These are phyloP conservation scores for Aspergillus brasiliensis DNA, from an alignment of 2,329 filamentous ascomycete genomes.

Conservation along the genomic window DNA sequence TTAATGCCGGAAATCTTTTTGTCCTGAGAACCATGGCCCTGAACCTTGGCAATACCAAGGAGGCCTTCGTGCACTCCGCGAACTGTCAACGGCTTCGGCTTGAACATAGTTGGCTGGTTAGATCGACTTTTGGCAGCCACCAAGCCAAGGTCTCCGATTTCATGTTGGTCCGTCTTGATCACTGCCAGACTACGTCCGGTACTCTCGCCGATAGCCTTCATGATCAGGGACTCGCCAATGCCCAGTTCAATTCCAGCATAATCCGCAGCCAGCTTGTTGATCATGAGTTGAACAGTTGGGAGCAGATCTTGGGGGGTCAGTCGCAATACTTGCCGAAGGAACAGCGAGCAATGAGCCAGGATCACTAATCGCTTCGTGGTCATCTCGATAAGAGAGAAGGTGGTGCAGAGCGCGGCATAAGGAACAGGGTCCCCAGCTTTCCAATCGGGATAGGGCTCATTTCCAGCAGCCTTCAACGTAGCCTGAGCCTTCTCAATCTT, in stretches of 20 bases:
- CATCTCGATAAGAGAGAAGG: conserved; percentile 92
- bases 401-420: conserved; percentile 90
- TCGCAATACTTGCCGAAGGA: conserved; percentile 90
- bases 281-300: conserved; percentile 89
- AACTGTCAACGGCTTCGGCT: conserved; percentile 87
- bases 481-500: conserved; percentile 78
- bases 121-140: conserved; percentile 94
- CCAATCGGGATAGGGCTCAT: conserved; percentile 95
- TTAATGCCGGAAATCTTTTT: conserved; percentile 95
- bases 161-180: conserved; percentile 94
- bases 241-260: conserved; percentile 95
- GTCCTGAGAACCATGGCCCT: conserved; percentile 83
- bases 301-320: conserved; percentile 86
- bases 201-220: conserved; percentile 96
- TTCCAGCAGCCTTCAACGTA: conserved; percentile 66
- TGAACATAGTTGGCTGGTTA: conserved; percentile 98
- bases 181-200: conserved; percentile 85
- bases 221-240: conserved; percentile 97
- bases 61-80: conserved; percentile 83
- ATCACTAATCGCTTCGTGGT: conserved; percentile 91
- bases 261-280: conserved; percentile 95
- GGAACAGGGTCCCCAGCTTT: conserved; percentile 84
- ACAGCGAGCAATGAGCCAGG: conserved; percentile 82
- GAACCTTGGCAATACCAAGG: conserved; percentile 82
- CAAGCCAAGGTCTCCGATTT: conserved; percentile 91